A percentile compares a stretch with the other conserved stretches of the same genome.
These are phyloP conservation scores for Huntiella bhutanensis DNA, from an alignment of 2,329 filamentous ascomycete genomes.

Conservation along the genomic window DNA sequence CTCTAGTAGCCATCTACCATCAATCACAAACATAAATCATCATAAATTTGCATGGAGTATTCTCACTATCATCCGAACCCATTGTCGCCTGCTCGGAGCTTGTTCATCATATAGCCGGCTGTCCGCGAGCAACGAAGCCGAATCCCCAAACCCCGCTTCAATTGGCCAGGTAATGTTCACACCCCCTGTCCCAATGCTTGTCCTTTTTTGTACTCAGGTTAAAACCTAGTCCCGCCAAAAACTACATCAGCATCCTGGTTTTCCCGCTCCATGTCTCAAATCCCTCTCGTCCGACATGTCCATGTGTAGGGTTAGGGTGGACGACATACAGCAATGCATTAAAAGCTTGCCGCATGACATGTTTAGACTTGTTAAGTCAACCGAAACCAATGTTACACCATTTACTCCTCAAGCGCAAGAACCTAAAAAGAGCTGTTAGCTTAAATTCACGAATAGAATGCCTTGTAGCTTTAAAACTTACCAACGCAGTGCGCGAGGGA, in stretches of 20 bases:
- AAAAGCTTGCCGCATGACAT: too few relatives aligned
- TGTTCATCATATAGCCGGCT: background rate
- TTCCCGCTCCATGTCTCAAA: background rate
- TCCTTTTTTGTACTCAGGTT: background rate
- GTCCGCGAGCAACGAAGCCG: background rate
- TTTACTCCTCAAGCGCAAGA: conserved; percentile 5
- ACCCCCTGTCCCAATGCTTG: background rate
- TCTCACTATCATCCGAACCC: too few relatives aligned
- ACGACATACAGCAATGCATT: background rate
- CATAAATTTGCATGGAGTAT: too few relatives aligned
- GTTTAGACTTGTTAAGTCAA: too few relatives aligned
- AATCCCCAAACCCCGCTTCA: conserved; percentile 1
- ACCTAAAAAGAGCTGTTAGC: conserved; percentile 6
- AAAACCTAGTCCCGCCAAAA: background rate
- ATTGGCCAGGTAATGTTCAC: too few relatives aligned
- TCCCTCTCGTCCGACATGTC: background rate
- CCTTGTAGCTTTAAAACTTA: conserved; percentile 25
- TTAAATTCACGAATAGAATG: conserved; percentile 5
- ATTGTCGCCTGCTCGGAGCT: background rate
- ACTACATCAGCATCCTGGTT: background rate
- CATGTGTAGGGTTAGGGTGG: background rate
- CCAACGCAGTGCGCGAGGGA: conserved; percentile 64
- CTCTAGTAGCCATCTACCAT: too few relatives aligned
- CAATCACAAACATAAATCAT: too few relatives aligned
- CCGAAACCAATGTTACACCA: background rate